Percentiles rank a stretch among this genome's conserved stretches.
Evolutionary conservation across 352 stramenopile species (phyloP).

Genomic region (Hyaloperonospora brassicae): DNA sequence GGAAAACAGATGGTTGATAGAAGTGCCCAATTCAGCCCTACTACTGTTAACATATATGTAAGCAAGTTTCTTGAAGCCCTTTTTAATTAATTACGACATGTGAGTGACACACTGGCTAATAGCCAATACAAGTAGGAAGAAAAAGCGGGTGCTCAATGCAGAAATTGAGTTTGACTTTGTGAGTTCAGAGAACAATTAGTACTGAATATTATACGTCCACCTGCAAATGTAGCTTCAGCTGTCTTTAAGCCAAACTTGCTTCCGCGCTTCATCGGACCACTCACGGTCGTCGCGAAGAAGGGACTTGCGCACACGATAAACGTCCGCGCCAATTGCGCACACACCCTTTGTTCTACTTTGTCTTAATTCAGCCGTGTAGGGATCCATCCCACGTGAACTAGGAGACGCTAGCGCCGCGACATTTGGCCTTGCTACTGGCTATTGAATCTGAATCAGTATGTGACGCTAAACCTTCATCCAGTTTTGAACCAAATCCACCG

Average conservation of each 20-base stretch:
- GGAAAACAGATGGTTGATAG: too few species aligned
- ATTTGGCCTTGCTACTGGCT: too few species aligned
- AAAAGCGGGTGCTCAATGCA: conserved; percentile 2
- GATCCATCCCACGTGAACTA: neutral
- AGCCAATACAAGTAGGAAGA: conserved; percentile 18
- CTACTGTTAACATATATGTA: neutral
- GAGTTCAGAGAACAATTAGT: too few species aligned
- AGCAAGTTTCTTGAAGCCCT: conserved; percentile 3
- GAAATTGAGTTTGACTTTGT: neutral
- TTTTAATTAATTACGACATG: conserved; percentile 8
- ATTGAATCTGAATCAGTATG: too few species aligned
- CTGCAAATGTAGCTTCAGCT: too few species aligned
- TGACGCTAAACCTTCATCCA: too few species aligned
- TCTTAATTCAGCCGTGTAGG: conserved; percentile 7
- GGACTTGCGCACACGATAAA: too few species aligned
- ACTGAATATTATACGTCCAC: too few species aligned
- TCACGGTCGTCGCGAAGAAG: conserved; percentile 8
- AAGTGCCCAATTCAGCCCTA: neutral
- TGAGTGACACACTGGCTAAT: conserved; percentile 14
- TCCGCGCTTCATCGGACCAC: conserved; percentile 1
- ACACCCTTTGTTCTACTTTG: conserved; percentile 21
- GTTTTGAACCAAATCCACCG: too few species aligned
- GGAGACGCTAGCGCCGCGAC: too few species aligned
- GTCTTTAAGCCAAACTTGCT: conserved; percentile 10
- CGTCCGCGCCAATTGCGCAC: conserved; percentile 1